Evolutionary conservation across 306 rosid genomes (phyloP), one percentile per base, ranked within the genome.

Genomic region (Oemleria cerasiformis): DNA sequence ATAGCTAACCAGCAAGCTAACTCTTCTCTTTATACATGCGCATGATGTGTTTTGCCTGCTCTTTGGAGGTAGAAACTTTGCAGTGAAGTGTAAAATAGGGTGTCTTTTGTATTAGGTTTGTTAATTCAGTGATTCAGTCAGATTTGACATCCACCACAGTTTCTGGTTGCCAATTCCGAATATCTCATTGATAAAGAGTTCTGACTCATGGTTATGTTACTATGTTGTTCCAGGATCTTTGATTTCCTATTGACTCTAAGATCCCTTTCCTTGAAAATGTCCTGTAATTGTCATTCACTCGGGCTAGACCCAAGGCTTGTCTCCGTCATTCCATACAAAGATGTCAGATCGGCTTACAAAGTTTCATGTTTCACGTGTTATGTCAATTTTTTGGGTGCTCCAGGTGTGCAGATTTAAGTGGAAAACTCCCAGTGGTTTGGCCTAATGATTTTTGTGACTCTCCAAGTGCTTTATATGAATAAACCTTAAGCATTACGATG

Each of bases 81-180:
- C 5, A 15, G 11, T 34, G 64, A 59, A 14, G 42, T 19, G 16
- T 59, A 34, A 34, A 11, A 34, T 47, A 11, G 14, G 40, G 56
- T 8, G 42, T 49, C 42, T 19, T 30, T 48, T 49, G 60, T 13
- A 47, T 49, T 49, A 34, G 71, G 59, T 9, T 67, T 48, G 71
- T n/a, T 16, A 45, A n/a, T 30, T n/a, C 40, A 48, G 45, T 67
- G 34, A 39, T 66, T 43, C 42, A 23, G 71, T 66, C 71, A 66
- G 43, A 49, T 66, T 5, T 66, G 43, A 66, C 45, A 50, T 6
- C 30, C 30, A 17, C 30, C 44, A 16, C 11, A 8, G 9, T 49
- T 30, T 49, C n/a, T 49, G 45, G 71, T 49, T 48, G 34, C 60
- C 34, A 2, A 17, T 49, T 67, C 10, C 34, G 25, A 67, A 48